phyloP scores from a whole-genome alignment of 371 early-diverging fungal genomes.

The Nematocida homosporus region DNA sequence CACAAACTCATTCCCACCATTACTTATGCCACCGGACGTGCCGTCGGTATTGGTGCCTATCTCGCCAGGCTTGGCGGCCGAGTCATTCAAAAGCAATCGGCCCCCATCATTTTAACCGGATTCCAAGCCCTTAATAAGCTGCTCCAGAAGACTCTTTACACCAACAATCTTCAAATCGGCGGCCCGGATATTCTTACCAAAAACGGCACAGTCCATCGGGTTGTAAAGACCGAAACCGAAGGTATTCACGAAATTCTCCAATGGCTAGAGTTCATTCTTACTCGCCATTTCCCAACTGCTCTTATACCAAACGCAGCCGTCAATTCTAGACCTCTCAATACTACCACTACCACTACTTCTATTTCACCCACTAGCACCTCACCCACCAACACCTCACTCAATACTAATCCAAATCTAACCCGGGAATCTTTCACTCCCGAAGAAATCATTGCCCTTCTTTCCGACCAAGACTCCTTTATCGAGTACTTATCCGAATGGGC shows the following conservation, averaged over 20 bases:
- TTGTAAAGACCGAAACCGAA: constrained; percentile 83
- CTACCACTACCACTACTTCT: not conserved
- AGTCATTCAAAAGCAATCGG: constrained; percentile 86
- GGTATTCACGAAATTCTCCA: constrained; percentile 82
- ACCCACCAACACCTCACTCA: not conserved
- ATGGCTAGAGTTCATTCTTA: constrained; percentile 72
- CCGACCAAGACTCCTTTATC: constrained; percentile 79
- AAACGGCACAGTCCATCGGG: constrained; percentile 91
- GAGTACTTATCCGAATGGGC: constrained; percentile 75
- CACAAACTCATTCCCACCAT: constrained; percentile 91
- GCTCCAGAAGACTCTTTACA: constrained; percentile 89
- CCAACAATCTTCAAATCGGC: constrained; percentile 91
- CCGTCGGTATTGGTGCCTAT: constrained; percentile 96
- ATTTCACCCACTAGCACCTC: not conserved
- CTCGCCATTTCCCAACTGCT: not conserved
- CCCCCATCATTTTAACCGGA: constrained; percentile 93
- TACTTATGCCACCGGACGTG: constrained; percentile 88
- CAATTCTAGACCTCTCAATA: not conserved
- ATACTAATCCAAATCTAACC: constrained; percentile 10
- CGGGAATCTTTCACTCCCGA: constrained; percentile 30
- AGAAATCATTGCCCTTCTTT: constrained; percentile 76
- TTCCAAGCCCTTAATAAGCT: constrained; percentile 94
- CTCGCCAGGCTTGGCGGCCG: constrained; percentile 92
- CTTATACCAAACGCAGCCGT: not conserved
- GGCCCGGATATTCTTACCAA: constrained; percentile 94